Percentiles rank a stretch among this genome's conserved stretches.
Evolutionary conservation across 2,329 filamentous ascomycete species (phyloP).

Genomic region (Colletotrichum chlorophyti): DNA sequence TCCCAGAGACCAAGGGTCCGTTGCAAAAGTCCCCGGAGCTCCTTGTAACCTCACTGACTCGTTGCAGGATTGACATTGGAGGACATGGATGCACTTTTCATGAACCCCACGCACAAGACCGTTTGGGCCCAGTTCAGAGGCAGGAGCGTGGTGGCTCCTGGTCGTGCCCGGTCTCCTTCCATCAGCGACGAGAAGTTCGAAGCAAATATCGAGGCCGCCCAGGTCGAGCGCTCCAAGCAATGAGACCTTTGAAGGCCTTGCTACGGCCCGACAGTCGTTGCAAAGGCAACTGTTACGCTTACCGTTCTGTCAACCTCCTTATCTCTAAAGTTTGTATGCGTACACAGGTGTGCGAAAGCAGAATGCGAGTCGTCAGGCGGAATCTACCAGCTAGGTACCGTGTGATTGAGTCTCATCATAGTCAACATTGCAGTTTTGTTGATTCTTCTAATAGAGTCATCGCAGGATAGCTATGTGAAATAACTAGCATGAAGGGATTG

Average conservation of each 20-base stretch:
- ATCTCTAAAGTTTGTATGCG: not conserved
- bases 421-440: too few relatives aligned
- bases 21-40: too few relatives aligned
- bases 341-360: too few relatives aligned
- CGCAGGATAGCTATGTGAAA: too few relatives aligned
- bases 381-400: too few relatives aligned
- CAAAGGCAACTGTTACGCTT: not conserved
- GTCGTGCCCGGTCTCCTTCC: slow-evolving; percentile 17
- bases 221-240: slow-evolving; percentile 17
- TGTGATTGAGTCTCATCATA: not conserved
- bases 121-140: slow-evolving; percentile 37
- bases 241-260: slow-evolving; percentile 1
- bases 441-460: too few relatives aligned
- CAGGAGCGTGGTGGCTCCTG: slow-evolving; percentile 1
- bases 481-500: not conserved
- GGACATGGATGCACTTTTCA: slow-evolving; percentile 49
- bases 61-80: slow-evolving; percentile 49
- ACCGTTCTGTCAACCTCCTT: not conserved
- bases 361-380: too few relatives aligned
- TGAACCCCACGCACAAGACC: slow-evolving; percentile 38
- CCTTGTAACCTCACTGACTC: too few relatives aligned
- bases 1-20: slow-evolving; percentile 58
- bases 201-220: slow-evolving; percentile 22
- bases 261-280: not conserved
- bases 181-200: slow-evolving; percentile 26